phyloP scores from a whole-genome alignment of 2,329 filamentous ascomycete species.

The Trichoderma brevicompactum region DNA sequence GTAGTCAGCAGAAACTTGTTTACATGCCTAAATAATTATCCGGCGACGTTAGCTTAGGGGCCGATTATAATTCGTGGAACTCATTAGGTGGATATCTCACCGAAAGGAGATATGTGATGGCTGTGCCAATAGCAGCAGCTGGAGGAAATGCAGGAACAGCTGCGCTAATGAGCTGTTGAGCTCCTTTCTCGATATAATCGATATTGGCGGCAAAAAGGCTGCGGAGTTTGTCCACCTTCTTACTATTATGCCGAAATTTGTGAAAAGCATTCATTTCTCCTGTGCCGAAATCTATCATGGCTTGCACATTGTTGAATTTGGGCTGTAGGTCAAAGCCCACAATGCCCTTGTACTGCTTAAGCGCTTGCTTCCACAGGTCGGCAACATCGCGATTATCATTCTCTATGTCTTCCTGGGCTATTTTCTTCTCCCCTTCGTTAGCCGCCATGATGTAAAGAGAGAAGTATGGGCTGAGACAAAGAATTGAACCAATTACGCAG shows the following conservation, averaged over 20 bases:
- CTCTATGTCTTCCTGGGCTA: conserved; percentile 32
- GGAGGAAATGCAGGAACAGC: conserved; percentile 42
- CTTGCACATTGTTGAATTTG: conserved; percentile 38
- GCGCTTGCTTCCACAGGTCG: conserved; percentile 41
- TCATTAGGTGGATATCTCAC: conserved; percentile 27
- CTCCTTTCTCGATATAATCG: conserved; percentile 38
- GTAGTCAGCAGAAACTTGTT: conserved; percentile 44
- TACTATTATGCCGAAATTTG: conserved; percentile 42
- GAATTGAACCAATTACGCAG: neutral
- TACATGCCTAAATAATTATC: conserved; percentile 33
- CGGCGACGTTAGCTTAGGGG: neutral
- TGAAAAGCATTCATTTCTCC: conserved; percentile 41
- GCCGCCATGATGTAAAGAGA: conserved; percentile 19
- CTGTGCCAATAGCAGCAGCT: conserved; percentile 41
- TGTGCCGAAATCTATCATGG: conserved; percentile 37
- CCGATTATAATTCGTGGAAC: fast-evolving
- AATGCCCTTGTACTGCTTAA: conserved; percentile 42
- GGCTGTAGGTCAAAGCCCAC: conserved; percentile 40
- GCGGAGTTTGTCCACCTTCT: conserved; percentile 42
- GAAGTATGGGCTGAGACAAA: neutral
- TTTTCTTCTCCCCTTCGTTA: neutral
- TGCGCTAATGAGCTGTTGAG: conserved; percentile 39
- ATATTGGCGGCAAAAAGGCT: conserved; percentile 38
- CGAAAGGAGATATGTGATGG: conserved; percentile 41
- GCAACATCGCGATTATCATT: conserved; percentile 39